Evolutionary conservation across 805 yeast species (phyloP).

Genomic region (Zygoascus flipseniorum): DNA sequence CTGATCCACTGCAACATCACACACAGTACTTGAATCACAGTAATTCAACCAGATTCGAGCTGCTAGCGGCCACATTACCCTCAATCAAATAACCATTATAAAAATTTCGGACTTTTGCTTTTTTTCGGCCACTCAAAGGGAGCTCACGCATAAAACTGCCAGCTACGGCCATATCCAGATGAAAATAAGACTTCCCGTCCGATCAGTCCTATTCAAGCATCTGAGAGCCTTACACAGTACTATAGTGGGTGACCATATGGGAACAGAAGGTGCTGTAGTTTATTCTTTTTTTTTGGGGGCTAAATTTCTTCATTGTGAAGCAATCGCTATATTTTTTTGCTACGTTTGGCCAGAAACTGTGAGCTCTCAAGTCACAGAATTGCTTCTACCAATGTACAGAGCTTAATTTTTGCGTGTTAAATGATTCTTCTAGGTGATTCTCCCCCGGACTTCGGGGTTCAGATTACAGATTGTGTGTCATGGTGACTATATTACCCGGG

Average conservation of each 20-base stretch:
- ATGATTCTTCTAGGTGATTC: neutral
- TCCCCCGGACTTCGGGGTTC: neutral
- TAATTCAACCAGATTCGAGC: too few species aligned
- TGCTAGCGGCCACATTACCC: too few species aligned
- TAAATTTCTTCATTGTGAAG: neutral
- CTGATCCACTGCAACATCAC: too few species aligned
- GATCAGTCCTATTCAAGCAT: slow-evolving; percentile 52
- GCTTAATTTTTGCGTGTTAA: neutral
- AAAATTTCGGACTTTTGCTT: too few species aligned
- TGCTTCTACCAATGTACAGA: too few species aligned
- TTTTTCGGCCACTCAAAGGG: too few species aligned
- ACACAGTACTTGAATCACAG: too few species aligned
- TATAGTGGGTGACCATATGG: slow-evolving; percentile 52
- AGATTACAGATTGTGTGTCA: neutral
- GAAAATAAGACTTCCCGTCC: slow-evolving; percentile 57
- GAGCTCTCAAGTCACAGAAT: neutral
- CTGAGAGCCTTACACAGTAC: slow-evolving; percentile 52
- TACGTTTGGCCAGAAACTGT: neutral
- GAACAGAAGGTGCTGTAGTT: slow-evolving; percentile 50
- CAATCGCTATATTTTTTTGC: neutral
- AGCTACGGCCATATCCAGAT: slow-evolving; percentile 52
- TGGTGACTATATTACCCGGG: neutral
- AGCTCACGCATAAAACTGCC: neutral
- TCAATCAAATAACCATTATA: too few species aligned
- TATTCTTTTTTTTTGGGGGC: slow-evolving; percentile 24